Evolutionary conservation across 805 yeast species (phyloP).

Genomic region (Henningerozyma blattae): DNA sequence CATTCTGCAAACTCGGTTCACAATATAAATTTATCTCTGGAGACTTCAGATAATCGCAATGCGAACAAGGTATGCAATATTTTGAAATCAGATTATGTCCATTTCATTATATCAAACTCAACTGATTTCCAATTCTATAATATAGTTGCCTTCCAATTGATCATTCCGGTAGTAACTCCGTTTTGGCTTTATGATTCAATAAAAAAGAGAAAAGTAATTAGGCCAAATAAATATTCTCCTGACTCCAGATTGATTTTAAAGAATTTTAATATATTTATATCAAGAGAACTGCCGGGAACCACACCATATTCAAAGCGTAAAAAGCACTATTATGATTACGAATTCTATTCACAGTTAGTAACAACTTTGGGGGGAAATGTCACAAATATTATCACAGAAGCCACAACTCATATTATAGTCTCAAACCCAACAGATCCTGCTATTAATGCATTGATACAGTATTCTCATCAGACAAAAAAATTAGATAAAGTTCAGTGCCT

Average conservation of each 20-base stretch:
- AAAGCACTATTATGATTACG: no score
- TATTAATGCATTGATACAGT: conserved; percentile 37
- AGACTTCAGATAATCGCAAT: no score
- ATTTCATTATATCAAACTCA: conserved; percentile 16
- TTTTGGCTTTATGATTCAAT: conserved; percentile 18
- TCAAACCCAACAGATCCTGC: conserved; percentile 45
- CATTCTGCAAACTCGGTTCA: conserved; percentile 3
- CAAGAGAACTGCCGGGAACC: conserved; percentile 2
- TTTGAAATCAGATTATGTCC: no score
- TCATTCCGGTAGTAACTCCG: conserved; percentile 21
- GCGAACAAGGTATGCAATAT: no score
- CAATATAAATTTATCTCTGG: conserved; percentile 10
- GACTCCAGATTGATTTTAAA: conserved; percentile 56
- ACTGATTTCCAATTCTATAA: conserved; percentile 18
- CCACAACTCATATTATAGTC: conserved; percentile 72
- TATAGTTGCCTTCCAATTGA: conserved; percentile 16
- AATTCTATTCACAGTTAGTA: conserved; percentile 41
- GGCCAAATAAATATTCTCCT: conserved; percentile 42
- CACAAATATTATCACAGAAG: conserved; percentile 45
- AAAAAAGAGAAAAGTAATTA: conserved; percentile 10
- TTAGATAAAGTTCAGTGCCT: conserved; percentile 9
- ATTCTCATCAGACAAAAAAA: conserved; percentile 8
- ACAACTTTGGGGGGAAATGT: conserved; percentile 69
- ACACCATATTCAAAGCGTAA: conserved; percentile 8
- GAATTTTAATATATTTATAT: conserved; percentile 42